Conservation (phyloP, 805 yeast species). For the Zygosaccharomyces bailii region DNA sequence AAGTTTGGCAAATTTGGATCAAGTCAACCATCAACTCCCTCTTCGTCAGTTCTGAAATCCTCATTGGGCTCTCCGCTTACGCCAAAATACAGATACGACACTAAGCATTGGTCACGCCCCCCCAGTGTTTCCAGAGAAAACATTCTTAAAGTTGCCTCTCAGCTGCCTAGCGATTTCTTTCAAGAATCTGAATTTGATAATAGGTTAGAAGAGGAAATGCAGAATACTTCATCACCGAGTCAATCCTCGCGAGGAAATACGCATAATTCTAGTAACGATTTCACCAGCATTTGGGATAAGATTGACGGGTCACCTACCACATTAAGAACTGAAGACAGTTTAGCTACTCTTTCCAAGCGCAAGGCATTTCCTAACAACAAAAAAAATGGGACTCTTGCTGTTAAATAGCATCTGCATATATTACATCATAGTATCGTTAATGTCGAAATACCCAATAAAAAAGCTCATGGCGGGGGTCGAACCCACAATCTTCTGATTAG, state of each 20-base stretch:
- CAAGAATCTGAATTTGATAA: slow-evolving; percentile 15
- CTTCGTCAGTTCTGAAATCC: neutral
- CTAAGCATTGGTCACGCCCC: slow-evolving; percentile 12
- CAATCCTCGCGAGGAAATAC: slow-evolving; percentile 14
- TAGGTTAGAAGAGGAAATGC: slow-evolving; percentile 6
- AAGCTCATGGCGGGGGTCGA: slow-evolving; percentile 54
- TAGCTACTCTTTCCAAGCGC: slow-evolving; percentile 13
- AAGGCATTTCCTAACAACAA: slow-evolving; percentile 8
- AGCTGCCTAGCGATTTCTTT: slow-evolving; percentile 29
- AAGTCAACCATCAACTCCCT: neutral
- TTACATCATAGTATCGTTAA: neutral
- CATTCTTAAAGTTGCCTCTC: slow-evolving; percentile 22
- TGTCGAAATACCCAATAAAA: neutral
- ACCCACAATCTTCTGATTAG: slow-evolving; percentile 54
- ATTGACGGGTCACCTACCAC: slow-evolving; percentile 21
- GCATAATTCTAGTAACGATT: slow-evolving; percentile 14
- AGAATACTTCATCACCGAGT: slow-evolving; percentile 10
- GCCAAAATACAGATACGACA: slow-evolving; percentile 7
- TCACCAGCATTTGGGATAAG: slow-evolving; percentile 21
- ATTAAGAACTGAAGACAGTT: slow-evolving; percentile 18
- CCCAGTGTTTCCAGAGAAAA: slow-evolving; percentile 21
- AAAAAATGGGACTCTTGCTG: slow-evolving; percentile 3
- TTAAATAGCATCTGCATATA: neutral
- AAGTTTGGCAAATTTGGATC: neutral
- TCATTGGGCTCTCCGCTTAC: slow-evolving; percentile 9